These are phyloP conservation scores for Cordyceps farinosa DNA, from an alignment of 2,329 filamentous ascomycete species.

Conservation along the genomic window DNA sequence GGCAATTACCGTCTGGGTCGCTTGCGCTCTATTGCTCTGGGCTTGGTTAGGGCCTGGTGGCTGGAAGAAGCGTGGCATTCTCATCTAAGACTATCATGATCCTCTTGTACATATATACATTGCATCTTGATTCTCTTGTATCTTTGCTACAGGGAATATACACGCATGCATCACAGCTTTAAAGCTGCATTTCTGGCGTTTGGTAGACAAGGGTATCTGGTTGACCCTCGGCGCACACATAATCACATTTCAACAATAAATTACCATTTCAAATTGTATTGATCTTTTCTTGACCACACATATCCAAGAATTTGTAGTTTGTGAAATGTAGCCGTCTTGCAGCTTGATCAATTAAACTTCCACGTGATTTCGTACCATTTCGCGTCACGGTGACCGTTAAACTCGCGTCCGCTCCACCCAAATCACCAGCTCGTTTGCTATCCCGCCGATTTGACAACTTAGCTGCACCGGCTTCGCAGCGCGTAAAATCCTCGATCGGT, in stretches of 20 bases:
- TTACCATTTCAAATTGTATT: not conserved
- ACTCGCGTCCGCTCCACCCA: constrained; percentile 12
- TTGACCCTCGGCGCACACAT: not conserved
- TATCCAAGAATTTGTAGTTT: not conserved
- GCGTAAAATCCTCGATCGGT: not conserved
- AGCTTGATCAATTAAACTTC: constrained; percentile 5
- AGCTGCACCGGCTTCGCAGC: not conserved
- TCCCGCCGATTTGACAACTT: not conserved
- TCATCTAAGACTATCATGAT: constrained; percentile 41
- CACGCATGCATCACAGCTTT: not conserved
- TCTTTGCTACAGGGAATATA: not conserved
- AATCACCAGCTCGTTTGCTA: constrained; percentile 1
- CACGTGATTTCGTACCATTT: constrained; percentile 19
- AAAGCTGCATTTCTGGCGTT: constrained; percentile 3
- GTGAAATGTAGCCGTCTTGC: not conserved
- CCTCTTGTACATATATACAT: not conserved
- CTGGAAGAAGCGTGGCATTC: constrained; percentile 73
- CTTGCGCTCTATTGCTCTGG: constrained; percentile 66
- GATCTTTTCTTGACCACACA: not conserved
- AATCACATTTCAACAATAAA: not conserved
- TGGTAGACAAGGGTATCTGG: not conserved
- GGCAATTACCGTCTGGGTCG: constrained; percentile 73
- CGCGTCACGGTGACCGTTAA: constrained; percentile 9
- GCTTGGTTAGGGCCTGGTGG: constrained; percentile 77
- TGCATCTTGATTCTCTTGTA: not conserved